These are phyloP conservation scores for Wickerhamomyces canadensis DNA, from an alignment of 805 yeast genomes.

Conservation along the genomic window DNA sequence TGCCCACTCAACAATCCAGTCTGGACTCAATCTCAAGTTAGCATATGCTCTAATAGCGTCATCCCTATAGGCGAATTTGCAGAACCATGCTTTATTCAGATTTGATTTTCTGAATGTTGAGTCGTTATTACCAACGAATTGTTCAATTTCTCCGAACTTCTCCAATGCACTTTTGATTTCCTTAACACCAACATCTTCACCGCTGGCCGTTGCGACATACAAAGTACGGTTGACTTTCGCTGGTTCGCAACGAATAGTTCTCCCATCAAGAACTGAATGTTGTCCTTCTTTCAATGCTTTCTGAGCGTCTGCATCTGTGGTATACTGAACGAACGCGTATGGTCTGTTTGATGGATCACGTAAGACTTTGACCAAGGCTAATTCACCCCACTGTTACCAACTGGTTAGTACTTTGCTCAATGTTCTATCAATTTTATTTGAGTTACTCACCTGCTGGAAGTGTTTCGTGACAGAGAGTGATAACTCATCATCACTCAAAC, in stretches of 20 bases:
- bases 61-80: constrained; percentile 73
- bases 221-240: constrained; percentile 90
- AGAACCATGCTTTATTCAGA: constrained; percentile 54
- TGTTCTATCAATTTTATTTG: not conserved
- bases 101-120: constrained; percentile 25
- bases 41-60: constrained; percentile 87
- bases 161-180: constrained; percentile 36
- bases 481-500: constrained; percentile 63
- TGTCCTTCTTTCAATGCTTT: constrained; percentile 66
- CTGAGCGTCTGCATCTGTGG: constrained; percentile 62
- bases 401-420: constrained; percentile 1
- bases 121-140: constrained; percentile 41
- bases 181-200: constrained; percentile 22
- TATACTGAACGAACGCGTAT: constrained; percentile 88
- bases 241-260: constrained; percentile 79
- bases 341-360: constrained; percentile 81
- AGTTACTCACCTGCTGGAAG: constrained; percentile 39
- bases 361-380: constrained; percentile 72
- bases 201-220: constrained; percentile 40
- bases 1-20: constrained; percentile 78
- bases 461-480: constrained; percentile 62
- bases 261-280: constrained; percentile 61
- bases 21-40: constrained; percentile 45
- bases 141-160: constrained; percentile 73
- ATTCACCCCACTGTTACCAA: constrained; percentile 55